These are phyloP conservation scores for Lepidium aucheri DNA, from an alignment of 345 rosid species.

Conservation along the genomic window DNA sequence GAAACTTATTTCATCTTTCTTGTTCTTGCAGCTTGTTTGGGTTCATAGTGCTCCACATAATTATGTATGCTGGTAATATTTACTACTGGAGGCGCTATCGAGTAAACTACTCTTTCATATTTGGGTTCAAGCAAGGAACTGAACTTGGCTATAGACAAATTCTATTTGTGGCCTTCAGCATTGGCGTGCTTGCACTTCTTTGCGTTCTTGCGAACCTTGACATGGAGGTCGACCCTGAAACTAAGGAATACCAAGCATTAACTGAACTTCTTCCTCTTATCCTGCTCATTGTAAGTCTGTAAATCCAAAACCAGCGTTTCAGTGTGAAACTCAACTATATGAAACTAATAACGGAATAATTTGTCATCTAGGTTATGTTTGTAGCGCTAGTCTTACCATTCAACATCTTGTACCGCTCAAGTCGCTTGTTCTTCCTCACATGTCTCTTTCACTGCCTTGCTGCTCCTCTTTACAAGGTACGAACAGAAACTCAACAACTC, in stretches of 20 bases:
- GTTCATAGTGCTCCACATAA: constrained; percentile 38
- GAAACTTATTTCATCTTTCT: not conserved
- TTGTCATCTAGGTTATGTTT: constrained; percentile 19
- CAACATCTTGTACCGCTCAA: constrained; percentile 28
- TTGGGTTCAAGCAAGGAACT: constrained; percentile 41
- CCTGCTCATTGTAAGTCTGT: constrained; percentile 28
- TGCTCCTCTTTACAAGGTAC: constrained; percentile 31
- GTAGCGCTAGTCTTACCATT: constrained; percentile 19
- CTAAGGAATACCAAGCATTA: constrained; percentile 32
- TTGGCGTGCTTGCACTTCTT: constrained; percentile 35
- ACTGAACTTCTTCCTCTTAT: constrained; percentile 45
- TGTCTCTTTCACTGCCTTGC: constrained; percentile 27
- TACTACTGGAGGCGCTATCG: constrained; percentile 43
- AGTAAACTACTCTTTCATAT: constrained; percentile 43
- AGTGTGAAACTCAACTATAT: not conserved
- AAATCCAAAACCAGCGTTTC: not conserved
- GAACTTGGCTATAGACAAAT: constrained; percentile 41
- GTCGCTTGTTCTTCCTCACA: constrained; percentile 30
- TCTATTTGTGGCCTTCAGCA: constrained; percentile 33
- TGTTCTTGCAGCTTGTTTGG: constrained; percentile 36
- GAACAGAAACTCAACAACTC: not conserved
- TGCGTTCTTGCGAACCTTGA: constrained; percentile 39
- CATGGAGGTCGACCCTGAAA: constrained; percentile 47
- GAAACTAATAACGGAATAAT: not conserved
- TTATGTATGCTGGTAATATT: constrained; percentile 38